These are phyloP conservation scores for Cutaneotrichosporon sp. DNA, from an alignment of 1,284 basidiomycete species.

Conservation along the genomic window DNA sequence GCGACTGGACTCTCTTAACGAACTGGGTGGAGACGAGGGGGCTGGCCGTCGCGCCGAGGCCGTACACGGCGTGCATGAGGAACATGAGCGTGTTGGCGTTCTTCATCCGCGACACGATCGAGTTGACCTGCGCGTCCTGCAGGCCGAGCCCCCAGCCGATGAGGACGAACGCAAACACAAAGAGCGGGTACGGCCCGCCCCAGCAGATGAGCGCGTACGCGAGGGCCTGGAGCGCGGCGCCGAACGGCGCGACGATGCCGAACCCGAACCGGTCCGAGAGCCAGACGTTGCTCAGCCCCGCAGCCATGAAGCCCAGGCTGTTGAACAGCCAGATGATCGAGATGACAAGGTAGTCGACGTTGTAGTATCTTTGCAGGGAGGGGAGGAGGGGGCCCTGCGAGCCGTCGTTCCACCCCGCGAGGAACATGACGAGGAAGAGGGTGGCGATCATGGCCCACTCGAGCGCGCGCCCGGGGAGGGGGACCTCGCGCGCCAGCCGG, in stretches of 20 bases:
- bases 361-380: conserved; percentile 60
- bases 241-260: conserved; percentile 56
- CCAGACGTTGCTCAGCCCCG: conserved; percentile 59
- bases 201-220: conserved; percentile 62
- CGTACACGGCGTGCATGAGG: conserved; percentile 63
- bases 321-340: conserved; percentile 63
- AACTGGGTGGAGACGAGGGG: conserved; percentile 72
- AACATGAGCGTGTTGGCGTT: conserved; percentile 61
- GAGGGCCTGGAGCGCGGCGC: conserved; percentile 48
- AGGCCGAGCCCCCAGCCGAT: conserved; percentile 65
- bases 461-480: conserved; percentile 26
- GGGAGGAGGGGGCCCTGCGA: conserved; percentile 64
- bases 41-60: conserved; percentile 65
- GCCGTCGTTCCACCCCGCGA: conserved; percentile 66
- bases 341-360: conserved; percentile 51
- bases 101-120: conserved; percentile 35
- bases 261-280: conserved; percentile 61
- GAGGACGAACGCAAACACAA: conserved; percentile 63
- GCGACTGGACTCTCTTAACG: conserved; percentile 55
- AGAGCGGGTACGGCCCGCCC: conserved; percentile 67
- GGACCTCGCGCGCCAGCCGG: conserved; percentile 29
- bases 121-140: conserved; percentile 54
- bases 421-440: conserved; percentile 45
- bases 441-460: conserved; percentile 33
- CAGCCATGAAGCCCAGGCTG: conserved; percentile 60